phyloP scores from a whole-genome alignment of 1,284 basidiomycete genomes.

The Heterobasidion occidentale region DNA sequence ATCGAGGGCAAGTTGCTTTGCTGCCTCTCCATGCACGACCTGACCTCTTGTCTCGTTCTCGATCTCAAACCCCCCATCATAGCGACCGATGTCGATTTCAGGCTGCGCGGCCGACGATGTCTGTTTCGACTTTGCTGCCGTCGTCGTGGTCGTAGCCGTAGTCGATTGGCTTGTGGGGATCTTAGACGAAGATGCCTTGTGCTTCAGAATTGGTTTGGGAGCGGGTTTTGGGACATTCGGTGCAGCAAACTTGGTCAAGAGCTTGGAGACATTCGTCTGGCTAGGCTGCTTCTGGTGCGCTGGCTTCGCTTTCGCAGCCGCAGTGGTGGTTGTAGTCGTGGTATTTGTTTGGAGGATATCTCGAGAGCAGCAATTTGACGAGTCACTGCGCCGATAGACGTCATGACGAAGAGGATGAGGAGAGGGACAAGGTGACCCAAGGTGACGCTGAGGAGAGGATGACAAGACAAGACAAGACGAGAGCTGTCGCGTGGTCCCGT shows the following conservation, averaged over 20 bases:
- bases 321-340: background rate
- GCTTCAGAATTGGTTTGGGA: conserved; percentile 4
- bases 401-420: conserved; percentile 20
- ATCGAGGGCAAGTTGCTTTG: conserved; percentile 69
- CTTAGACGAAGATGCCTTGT: conserved; percentile 6
- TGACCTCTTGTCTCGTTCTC: conserved; percentile 66
- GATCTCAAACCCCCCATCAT: conserved; percentile 81
- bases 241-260: conserved; percentile 59
- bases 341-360: conserved; percentile 30
- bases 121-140: background rate
- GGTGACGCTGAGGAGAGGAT: background rate
- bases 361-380: conserved; percentile 43
- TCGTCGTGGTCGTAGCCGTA: conserved; percentile 1
- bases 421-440: background rate
- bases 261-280: conserved; percentile 51
- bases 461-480: background rate
- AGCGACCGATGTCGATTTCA: conserved; percentile 67
- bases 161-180: conserved; percentile 1
- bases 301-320: conserved; percentile 27
- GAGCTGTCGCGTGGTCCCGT: background rate
- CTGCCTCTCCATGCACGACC: conserved; percentile 63
- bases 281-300: conserved; percentile 44
- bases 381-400: conserved; percentile 35
- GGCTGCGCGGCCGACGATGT: conserved; percentile 1
- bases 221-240: conserved; percentile 32